These are phyloP conservation scores for Pholiota adiposa DNA, from an alignment of 1,284 basidiomycete genomes.

Conservation along the genomic window DNA sequence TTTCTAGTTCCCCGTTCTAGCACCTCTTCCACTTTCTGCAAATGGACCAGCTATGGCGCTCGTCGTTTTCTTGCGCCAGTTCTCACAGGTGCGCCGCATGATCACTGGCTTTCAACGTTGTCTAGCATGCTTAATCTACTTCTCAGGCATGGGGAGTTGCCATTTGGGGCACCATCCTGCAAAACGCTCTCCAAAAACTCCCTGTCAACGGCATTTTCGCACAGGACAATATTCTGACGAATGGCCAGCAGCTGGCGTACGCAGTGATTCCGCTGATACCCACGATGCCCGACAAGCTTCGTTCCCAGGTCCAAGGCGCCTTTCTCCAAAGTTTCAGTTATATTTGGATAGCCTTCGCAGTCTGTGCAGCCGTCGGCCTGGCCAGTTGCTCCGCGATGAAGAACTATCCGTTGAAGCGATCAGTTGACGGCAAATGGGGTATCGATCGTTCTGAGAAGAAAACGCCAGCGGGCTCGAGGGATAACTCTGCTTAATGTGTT, in stretches of 20 bases:
- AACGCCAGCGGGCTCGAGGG: not conserved
- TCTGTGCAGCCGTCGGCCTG: slow-evolving; percentile 9
- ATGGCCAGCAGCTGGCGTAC: slow-evolving; percentile 8
- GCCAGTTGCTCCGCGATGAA: slow-evolving; percentile 3
- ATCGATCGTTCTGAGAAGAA: slow-evolving; percentile 7
- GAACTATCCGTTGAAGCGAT: slow-evolving; percentile 2
- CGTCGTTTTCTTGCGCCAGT: slow-evolving; percentile 10
- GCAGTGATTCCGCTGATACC: slow-evolving; percentile 8
- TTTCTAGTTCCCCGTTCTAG: slow-evolving; percentile 7
- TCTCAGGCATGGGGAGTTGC: slow-evolving; percentile 15
- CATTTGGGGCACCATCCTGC: slow-evolving; percentile 12
- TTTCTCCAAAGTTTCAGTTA: slow-evolving; percentile 6
- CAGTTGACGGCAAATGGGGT: slow-evolving; percentile 9
- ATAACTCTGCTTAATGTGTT: not conserved
- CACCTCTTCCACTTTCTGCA: slow-evolving; percentile 10
- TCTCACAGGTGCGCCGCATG: slow-evolving; percentile 7
- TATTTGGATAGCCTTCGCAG: slow-evolving; percentile 9
- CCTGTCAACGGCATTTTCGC: not conserved
- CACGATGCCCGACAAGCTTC: not conserved
- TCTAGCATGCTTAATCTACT: not conserved
- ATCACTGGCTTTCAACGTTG: not conserved
- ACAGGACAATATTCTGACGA: not conserved
- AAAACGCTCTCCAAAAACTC: slow-evolving; percentile 10
- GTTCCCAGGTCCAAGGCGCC: not conserved
- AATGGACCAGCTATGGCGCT: slow-evolving; percentile 14